phyloP scores from a whole-genome alignment of 1,284 basidiomycete genomes.

The Entoloma clypeatum region DNA sequence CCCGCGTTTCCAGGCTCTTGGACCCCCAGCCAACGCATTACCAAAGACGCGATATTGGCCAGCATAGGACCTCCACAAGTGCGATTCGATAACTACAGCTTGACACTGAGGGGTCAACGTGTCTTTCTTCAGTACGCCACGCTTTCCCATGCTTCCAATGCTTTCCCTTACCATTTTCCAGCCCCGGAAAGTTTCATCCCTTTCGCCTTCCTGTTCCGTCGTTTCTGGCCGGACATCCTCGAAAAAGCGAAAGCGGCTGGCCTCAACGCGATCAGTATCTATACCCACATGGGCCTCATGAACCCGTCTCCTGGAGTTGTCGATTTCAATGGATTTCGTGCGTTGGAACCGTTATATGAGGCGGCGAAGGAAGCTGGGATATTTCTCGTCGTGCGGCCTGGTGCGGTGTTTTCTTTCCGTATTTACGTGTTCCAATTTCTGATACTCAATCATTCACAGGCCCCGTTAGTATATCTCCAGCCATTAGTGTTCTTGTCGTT shows the following conservation, averaged over 20 bases:
- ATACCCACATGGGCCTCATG: constrained; percentile 69
- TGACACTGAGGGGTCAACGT: constrained; percentile 51
- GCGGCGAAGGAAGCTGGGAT: constrained; percentile 59
- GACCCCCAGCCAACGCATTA: not conserved
- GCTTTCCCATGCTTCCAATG: not conserved
- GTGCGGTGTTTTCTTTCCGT: constrained; percentile 27
- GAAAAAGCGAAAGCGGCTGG: constrained; percentile 80
- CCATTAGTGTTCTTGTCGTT: not conserved
- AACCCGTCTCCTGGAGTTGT: constrained; percentile 74
- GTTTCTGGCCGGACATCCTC: constrained; percentile 78
- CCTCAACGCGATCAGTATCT: constrained; percentile 74
- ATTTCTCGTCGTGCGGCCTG: constrained; percentile 64
- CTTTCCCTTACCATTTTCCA: constrained; percentile 16
- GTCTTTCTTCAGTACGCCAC: constrained; percentile 48
- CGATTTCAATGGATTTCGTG: constrained; percentile 68
- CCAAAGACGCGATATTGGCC: not conserved
- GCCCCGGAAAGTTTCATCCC: constrained; percentile 77
- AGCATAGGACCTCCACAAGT: constrained; percentile 35
- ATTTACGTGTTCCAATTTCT: not conserved
- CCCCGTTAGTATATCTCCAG: constrained; percentile 14
- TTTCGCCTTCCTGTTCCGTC: constrained; percentile 77
- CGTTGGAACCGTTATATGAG: constrained; percentile 65
- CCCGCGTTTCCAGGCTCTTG: no score
- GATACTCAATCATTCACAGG: constrained; percentile 7
- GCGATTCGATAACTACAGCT: constrained; percentile 56